Evolutionary conservation across 1,284 basidiomycete genomes (phyloP).

Genomic region (Sporisorium scitamineum): DNA sequence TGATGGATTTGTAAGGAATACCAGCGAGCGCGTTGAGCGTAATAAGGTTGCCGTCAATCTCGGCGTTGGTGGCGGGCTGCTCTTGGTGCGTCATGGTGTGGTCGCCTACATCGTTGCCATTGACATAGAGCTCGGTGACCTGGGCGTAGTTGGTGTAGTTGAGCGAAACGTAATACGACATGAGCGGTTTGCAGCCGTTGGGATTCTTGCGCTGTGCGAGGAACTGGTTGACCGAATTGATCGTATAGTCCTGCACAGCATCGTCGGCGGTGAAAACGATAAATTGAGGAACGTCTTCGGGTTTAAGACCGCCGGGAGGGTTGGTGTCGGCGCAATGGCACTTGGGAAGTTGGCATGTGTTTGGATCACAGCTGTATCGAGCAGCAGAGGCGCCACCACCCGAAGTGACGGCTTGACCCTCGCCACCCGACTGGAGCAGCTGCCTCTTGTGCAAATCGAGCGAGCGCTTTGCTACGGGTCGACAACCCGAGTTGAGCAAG

Average conservation of each 20-base stretch:
- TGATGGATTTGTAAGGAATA: constrained; percentile 78
- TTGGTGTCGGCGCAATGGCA: constrained; percentile 63
- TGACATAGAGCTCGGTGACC: constrained; percentile 86
- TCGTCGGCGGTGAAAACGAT: constrained; percentile 69
- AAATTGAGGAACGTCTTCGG: constrained; percentile 58
- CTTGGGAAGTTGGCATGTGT: constrained; percentile 56
- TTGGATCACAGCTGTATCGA: constrained; percentile 59
- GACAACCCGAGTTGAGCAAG: constrained; percentile 45
- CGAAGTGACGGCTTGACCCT: constrained; percentile 39
- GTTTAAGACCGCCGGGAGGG: constrained; percentile 61
- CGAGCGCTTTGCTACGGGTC: constrained; percentile 40
- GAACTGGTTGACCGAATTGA: constrained; percentile 80
- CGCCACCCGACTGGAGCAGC: constrained; percentile 36
- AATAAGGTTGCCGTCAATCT: constrained; percentile 81
- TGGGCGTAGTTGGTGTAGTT: constrained; percentile 81
- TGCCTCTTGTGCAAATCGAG: constrained; percentile 32
- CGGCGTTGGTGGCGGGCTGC: constrained; percentile 73
- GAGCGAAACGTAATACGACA: constrained; percentile 69
- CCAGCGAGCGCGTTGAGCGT: constrained; percentile 83
- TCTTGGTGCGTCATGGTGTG: constrained; percentile 86
- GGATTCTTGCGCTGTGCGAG: constrained; percentile 82
- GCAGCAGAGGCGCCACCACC: constrained; percentile 59
- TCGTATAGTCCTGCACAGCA: constrained; percentile 80
- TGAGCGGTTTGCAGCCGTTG: constrained; percentile 79
- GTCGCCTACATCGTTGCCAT: constrained; percentile 87